A percentile compares a stretch with the other conserved stretches of the same genome.
Conservation (phyloP, 805 yeast genomes). For the Tetrapisispora taiwanensis region DNA sequence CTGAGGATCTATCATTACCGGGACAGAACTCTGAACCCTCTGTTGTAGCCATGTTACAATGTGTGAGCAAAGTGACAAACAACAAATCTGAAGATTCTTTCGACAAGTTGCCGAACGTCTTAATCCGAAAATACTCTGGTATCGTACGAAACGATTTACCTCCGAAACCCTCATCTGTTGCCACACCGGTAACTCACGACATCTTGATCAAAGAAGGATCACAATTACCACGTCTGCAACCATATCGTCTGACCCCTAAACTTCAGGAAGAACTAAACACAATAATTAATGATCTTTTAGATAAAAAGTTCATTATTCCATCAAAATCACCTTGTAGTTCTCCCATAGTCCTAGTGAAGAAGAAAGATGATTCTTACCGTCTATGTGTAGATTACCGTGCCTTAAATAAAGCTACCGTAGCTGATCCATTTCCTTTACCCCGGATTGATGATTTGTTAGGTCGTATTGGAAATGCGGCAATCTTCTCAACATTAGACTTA, state of each 20-base stretch:
- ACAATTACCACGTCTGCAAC: constrained; percentile 6
- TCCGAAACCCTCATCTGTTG: neutral
- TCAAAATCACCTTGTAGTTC: constrained; percentile 9
- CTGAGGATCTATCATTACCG: neutral
- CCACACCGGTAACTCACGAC: neutral
- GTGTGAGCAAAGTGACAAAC: neutral
- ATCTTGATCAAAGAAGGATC: constrained; percentile 1
- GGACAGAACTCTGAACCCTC: neutral
- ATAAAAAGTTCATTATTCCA: constrained; percentile 5
- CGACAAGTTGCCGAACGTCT: neutral
- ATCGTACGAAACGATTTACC: neutral
- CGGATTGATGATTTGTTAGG: constrained; percentile 4
- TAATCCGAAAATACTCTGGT: neutral
- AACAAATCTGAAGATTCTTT: neutral
- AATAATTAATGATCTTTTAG: constrained; percentile 6
- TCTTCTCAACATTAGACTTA: constrained; percentile 7
- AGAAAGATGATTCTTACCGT: constrained; percentile 8
- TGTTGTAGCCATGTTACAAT: neutral
- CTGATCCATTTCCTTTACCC: constrained; percentile 8
- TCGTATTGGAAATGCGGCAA: constrained; percentile 1
- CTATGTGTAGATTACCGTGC: constrained; percentile 8
- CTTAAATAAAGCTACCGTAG: constrained; percentile 6
- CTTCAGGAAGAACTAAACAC: constrained; percentile 1
- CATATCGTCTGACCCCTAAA: constrained; percentile 10
- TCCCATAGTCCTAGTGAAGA: constrained; percentile 10